A percentile compares a stretch with the other conserved stretches of the same genome.
phyloP scores from a whole-genome alignment of 1,284 basidiomycete species.

The Moesziomyces antarcticus region DNA sequence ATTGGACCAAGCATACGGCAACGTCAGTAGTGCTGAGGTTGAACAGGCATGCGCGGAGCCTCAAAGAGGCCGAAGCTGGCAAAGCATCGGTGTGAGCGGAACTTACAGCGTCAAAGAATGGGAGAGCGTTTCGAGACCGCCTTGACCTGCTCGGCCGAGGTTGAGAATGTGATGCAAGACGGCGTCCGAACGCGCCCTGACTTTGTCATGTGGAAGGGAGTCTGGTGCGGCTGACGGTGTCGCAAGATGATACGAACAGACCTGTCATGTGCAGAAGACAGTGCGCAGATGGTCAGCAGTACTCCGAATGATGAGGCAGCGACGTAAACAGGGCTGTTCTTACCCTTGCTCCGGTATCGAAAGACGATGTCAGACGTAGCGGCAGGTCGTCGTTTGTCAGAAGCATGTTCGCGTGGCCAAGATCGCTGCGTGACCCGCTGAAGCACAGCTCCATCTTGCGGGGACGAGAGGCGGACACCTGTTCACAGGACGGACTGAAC shows the following conservation, averaged over 20 bases:
- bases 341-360: constrained; percentile 23
- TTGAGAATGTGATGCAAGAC: constrained; percentile 14
- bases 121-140: not conserved
- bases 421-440: constrained; percentile 21
- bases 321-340: not conserved
- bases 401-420: constrained; percentile 25
- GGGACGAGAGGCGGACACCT: not conserved
- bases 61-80: too few species aligned
- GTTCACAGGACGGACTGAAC: not conserved
- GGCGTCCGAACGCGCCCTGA: not conserved
- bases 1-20: not conserved
- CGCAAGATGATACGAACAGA: constrained; percentile 19
- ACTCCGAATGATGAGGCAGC: too few species aligned
- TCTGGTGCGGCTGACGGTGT: not conserved
- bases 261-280: constrained; percentile 1
- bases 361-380: constrained; percentile 11
- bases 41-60: too few species aligned
- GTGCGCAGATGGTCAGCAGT: not conserved
- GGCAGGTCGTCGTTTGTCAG: constrained; percentile 12
- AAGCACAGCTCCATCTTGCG: constrained; percentile 24
- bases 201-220: not conserved
- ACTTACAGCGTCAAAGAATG: constrained; percentile 17
- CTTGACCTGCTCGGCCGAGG: not conserved
- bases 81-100: not conserved
- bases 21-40: not conserved